Conservation (phyloP, 1,284 basidiomycete species). For the Phenoliferia sp. region DNA sequence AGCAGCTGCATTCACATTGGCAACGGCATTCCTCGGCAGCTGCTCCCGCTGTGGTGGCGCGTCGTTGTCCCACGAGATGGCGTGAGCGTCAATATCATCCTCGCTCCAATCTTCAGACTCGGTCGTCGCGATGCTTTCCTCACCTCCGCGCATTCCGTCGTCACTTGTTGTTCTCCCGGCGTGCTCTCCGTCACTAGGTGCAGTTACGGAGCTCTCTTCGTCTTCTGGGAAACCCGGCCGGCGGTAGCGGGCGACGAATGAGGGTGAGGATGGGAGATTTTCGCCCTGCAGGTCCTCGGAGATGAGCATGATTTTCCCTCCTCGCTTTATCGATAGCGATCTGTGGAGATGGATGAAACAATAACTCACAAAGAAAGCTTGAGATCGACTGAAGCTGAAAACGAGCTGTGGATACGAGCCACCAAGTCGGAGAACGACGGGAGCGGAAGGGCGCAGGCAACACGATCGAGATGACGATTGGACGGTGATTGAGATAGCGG, state of each 20-base stretch:
- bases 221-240: constrained; percentile 18
- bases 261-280: constrained; percentile 30
- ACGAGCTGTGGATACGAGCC: constrained; percentile 32
- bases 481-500: not conserved
- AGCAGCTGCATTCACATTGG: not conserved
- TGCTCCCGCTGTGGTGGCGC: constrained; percentile 8
- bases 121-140: constrained; percentile 1
- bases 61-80: not conserved
- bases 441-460: not conserved
- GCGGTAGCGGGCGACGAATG: constrained; percentile 31
- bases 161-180: constrained; percentile 29
- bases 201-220: constrained; percentile 24
- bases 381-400: constrained; percentile 35
- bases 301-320: not conserved
- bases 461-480: not conserved
- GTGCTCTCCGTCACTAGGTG: constrained; percentile 32
- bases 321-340: not conserved
- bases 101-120: constrained; percentile 3
- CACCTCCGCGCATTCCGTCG: constrained; percentile 9
- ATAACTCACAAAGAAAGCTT: constrained; percentile 29
- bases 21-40: constrained; percentile 25
- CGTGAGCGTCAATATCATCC: not conserved
- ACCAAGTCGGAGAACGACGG: too few relatives aligned
- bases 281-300: not conserved
- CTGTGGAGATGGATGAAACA: not conserved